A percentile compares a stretch with the other conserved stretches of the same genome.
phyloP scores from a whole-genome alignment of 2,329 filamentous ascomycete species.

The Neurospora sp. region DNA sequence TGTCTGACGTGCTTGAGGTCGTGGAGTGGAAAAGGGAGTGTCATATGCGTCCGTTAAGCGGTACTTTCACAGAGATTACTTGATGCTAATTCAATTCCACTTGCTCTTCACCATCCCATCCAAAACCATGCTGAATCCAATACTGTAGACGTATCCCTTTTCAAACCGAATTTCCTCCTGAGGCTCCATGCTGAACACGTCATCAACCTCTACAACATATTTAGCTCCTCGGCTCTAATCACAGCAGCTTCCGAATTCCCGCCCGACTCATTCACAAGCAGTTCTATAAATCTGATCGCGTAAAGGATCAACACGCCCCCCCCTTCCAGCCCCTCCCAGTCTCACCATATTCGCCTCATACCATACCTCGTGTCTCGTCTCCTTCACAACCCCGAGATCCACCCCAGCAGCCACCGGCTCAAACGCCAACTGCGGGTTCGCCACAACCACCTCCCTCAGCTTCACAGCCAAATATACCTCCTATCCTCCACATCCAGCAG shows the following conservation, averaged over 20 bases:
- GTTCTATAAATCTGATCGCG: background rate
- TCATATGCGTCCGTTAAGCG: background rate
- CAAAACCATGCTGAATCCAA: background rate
- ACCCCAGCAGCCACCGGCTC: background rate
- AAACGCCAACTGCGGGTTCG: background rate
- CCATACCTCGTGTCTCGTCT: background rate
- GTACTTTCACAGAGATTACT: background rate
- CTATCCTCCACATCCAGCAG: background rate
- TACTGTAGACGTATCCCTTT: background rate
- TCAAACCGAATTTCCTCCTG: background rate
- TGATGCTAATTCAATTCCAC: background rate
- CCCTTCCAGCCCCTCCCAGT: fast-evolving
- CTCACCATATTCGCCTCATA: background rate
- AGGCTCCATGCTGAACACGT: background rate
- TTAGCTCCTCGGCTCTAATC: background rate
- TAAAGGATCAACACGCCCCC: background rate
- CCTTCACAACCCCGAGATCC: background rate
- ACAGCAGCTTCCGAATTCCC: background rate
- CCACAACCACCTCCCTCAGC: background rate
- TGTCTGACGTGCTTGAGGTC: background rate
- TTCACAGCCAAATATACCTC: background rate
- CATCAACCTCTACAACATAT: background rate
- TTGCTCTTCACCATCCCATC: background rate
- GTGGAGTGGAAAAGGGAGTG: background rate
- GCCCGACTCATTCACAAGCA: background rate